phyloP scores from a whole-genome alignment of 2,329 filamentous ascomycete genomes.

The Escovopsis sp. region DNA sequence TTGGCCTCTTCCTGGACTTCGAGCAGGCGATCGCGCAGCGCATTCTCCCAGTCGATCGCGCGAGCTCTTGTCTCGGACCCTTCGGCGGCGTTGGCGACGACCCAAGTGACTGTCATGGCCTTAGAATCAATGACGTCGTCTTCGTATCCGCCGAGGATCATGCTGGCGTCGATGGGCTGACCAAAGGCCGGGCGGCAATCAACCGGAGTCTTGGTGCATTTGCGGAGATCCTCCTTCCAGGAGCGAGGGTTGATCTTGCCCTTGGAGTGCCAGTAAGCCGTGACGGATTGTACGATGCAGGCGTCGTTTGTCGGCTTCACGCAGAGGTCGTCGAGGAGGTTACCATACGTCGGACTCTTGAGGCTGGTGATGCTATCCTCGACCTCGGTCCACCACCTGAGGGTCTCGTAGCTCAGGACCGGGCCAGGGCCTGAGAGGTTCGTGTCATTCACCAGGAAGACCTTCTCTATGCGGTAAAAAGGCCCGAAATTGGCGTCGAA shows the following conservation, averaged over 20 bases:
- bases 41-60: slow-evolving; percentile 81
- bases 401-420: slow-evolving; percentile 74
- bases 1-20: slow-evolving; percentile 68
- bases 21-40: slow-evolving; percentile 57
- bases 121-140: slow-evolving; percentile 55
- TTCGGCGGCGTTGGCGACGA: slow-evolving; percentile 73
- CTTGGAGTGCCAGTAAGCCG: slow-evolving; percentile 67
- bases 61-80: slow-evolving; percentile 52
- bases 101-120: slow-evolving; percentile 85
- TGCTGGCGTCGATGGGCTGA: slow-evolving; percentile 71
- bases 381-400: slow-evolving; percentile 87
- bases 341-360: slow-evolving; percentile 51
- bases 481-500: slow-evolving; percentile 90
- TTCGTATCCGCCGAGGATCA: slow-evolving; percentile 71
- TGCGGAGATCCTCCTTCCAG: slow-evolving; percentile 58
- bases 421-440: slow-evolving; percentile 46
- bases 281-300: slow-evolving; percentile 87
- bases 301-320: slow-evolving; percentile 83
- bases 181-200: slow-evolving; percentile 77
- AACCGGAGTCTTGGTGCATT: slow-evolving; percentile 67
- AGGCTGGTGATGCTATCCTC: slow-evolving; percentile 62
- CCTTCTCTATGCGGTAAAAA: slow-evolving; percentile 88
- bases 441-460: slow-evolving; percentile 85
- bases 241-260: slow-evolving; percentile 22
- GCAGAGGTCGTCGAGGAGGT: slow-evolving; percentile 70